These are phyloP conservation scores for Streptanthus diversifolius DNA, from an alignment of 345 rosid genomes.

Conservation along the genomic window DNA sequence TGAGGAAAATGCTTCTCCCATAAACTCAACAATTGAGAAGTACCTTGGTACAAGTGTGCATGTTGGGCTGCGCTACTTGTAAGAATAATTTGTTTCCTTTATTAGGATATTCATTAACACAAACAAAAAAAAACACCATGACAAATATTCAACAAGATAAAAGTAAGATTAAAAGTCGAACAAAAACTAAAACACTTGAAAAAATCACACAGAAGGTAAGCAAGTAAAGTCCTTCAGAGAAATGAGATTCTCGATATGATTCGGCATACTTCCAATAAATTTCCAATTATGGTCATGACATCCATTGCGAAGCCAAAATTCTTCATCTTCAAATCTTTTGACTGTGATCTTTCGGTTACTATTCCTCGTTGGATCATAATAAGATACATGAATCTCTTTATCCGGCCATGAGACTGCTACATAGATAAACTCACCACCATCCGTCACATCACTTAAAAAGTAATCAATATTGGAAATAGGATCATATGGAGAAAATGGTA, in stretches of 20 bases:
- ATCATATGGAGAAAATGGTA: background rate
- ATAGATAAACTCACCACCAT: constrained; percentile 11
- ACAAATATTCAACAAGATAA: background rate
- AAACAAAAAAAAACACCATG: background rate
- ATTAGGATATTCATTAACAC: too few species aligned
- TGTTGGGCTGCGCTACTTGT: background rate
- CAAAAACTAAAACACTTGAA: background rate
- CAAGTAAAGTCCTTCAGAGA: background rate
- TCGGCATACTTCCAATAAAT: background rate
- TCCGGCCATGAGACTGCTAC: background rate
- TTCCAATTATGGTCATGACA: background rate
- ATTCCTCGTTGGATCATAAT: constrained; percentile 4
- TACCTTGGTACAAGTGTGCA: background rate
- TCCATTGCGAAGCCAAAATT: background rate
- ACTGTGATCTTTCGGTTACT: background rate
- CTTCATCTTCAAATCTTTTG: background rate
- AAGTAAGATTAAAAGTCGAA: background rate
- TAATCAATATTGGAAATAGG: background rate
- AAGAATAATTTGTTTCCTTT: too few species aligned
- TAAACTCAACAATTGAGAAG: background rate
- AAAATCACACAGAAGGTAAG: background rate
- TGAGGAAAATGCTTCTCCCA: background rate
- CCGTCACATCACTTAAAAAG: background rate
- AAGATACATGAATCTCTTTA: background rate
- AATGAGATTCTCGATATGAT: constrained; percentile 13